These are phyloP conservation scores for Rosellinia necatrix DNA, from an alignment of 2,329 filamentous ascomycete species.

Conservation along the genomic window DNA sequence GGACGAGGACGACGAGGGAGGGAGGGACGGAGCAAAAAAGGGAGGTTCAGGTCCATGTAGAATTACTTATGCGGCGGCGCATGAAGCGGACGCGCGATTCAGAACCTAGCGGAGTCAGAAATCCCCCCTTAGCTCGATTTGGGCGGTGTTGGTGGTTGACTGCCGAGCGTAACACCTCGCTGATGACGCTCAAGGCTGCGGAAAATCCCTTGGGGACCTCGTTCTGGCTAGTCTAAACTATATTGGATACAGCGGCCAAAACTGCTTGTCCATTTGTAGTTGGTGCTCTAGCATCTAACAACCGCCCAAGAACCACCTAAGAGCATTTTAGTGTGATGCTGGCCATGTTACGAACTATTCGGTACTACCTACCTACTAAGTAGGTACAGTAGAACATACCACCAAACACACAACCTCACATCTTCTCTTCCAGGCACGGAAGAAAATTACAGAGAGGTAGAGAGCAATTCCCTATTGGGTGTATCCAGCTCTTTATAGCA, in stretches of 20 bases:
- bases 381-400: too few species aligned
- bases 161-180: neutral
- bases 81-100: neutral
- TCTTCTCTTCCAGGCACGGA: too few species aligned
- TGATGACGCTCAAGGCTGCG: slow-evolving; percentile 12
- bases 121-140: slow-evolving; percentile 3
- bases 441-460: too few species aligned
- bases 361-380: too few species aligned
- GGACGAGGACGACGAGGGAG: too few species aligned
- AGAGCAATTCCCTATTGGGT: too few species aligned
- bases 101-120: neutral
- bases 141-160: slow-evolving; percentile 3
- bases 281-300: too few species aligned
- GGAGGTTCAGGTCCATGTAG: too few species aligned
- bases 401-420: too few species aligned
- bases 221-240: neutral
- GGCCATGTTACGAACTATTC: neutral
- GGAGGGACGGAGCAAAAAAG: too few species aligned
- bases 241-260: neutral
- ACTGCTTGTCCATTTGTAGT: neutral
- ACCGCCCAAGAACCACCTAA: too few species aligned
- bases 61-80: neutral
- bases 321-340: neutral
- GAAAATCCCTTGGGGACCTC: neutral
- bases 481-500: too few species aligned